Evolutionary conservation across 2,329 filamentous ascomycete genomes (phyloP).

Genomic region (Metarhizium anisopliae): DNA sequence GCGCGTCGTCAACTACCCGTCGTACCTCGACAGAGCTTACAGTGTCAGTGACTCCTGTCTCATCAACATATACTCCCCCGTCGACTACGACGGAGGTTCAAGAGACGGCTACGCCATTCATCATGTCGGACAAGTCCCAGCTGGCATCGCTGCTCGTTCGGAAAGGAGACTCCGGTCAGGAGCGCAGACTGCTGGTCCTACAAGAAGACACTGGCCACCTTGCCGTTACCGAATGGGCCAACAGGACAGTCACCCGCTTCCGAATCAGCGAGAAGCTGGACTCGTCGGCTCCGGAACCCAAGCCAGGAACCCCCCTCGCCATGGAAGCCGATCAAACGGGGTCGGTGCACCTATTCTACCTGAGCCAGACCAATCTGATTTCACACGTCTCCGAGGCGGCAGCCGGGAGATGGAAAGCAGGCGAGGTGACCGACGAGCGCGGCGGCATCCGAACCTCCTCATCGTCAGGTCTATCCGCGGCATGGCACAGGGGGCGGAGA

Average conservation of each 20-base stretch:
- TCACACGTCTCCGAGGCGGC: conserved; percentile 9
- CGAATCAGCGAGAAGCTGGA: conserved; percentile 8
- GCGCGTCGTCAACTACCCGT: not conserved
- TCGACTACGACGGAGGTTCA: not conserved
- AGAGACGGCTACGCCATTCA: conserved; percentile 5
- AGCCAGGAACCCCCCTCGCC: conserved; percentile 12
- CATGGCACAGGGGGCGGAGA: conserved; percentile 10
- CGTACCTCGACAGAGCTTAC: not conserved
- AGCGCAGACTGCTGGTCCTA: conserved; percentile 12
- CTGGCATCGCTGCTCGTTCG: conserved; percentile 9
- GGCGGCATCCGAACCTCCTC: conserved; percentile 3
- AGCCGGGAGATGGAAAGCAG: conserved; percentile 9
- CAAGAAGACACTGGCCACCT: conserved; percentile 14
- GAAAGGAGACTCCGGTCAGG: not conserved
- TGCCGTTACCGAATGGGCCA: conserved; percentile 8
- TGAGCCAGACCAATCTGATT: conserved; percentile 9
- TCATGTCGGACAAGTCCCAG: conserved; percentile 9
- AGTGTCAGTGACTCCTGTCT: not conserved
- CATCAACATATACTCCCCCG: not conserved
- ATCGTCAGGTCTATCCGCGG: conserved; percentile 11
- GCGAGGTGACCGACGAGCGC: conserved; percentile 2
- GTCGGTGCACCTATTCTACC: conserved; percentile 14
- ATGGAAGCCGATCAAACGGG: conserved; percentile 10
- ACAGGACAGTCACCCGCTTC: conserved; percentile 3
- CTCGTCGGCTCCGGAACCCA: conserved; percentile 4